Percentiles rank a stretch among this genome's conserved stretches.
Conservation (phyloP, 768 basidiomycete genomes). For the Lentinula edodes region DNA sequence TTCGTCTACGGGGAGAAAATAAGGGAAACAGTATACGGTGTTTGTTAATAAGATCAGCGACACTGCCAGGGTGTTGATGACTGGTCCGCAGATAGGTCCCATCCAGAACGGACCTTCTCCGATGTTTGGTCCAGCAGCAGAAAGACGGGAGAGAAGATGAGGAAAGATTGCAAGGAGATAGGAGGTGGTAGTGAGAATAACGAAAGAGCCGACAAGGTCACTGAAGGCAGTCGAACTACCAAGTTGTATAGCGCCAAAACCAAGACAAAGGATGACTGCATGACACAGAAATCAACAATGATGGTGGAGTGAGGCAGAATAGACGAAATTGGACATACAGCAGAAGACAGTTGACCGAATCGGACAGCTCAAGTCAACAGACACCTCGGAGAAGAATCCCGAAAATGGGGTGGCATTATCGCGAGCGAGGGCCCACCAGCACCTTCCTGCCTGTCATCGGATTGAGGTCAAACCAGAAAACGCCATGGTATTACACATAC, state of each 20-base stretch:
- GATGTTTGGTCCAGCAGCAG: slow-evolving; percentile 3
- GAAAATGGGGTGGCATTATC: slow-evolving; percentile 13
- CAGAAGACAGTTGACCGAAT: slow-evolving; percentile 11
- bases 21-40: slow-evolving; percentile 11
- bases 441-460: slow-evolving; percentile 8
- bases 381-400: slow-evolving; percentile 9
- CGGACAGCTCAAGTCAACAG: slow-evolving; percentile 10
- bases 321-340: slow-evolving; percentile 3
- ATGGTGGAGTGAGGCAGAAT: neutral
- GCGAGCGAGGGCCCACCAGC: slow-evolving; percentile 12
- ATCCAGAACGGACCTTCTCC: slow-evolving; percentile 12
- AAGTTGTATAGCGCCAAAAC: slow-evolving; percentile 12
- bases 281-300: neutral
- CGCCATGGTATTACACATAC: neutral
- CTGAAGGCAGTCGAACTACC: slow-evolving; percentile 12
- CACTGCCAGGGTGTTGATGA: slow-evolving; percentile 10
- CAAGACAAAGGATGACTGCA: slow-evolving; percentile 8
- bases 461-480: neutral
- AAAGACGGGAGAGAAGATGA: slow-evolving; percentile 11
- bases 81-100: slow-evolving; percentile 5
- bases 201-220: slow-evolving; percentile 12
- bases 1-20: slow-evolving; percentile 8
- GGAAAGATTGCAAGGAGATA: slow-evolving; percentile 13
- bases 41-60: slow-evolving; percentile 10
- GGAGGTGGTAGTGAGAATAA: slow-evolving; percentile 13